Conservation (phyloP, 2,329 filamentous ascomycete genomes). For the Coccinonectria pachysandricola region DNA sequence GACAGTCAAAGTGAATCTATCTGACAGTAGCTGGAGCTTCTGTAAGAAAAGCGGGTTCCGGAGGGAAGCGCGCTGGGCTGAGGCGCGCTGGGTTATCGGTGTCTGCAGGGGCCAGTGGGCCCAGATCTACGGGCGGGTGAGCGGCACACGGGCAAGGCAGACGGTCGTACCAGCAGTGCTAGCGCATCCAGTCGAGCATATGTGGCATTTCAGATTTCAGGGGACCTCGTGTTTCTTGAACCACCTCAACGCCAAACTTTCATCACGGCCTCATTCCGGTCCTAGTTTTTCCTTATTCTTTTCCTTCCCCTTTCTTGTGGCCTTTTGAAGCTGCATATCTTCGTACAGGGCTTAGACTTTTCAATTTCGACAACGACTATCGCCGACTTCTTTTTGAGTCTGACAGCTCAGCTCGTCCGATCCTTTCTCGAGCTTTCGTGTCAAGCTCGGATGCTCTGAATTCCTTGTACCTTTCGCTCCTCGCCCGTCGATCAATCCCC, state of each 20-base stretch:
- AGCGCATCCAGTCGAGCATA: conserved; percentile 18
- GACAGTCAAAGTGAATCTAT: too few relatives aligned
- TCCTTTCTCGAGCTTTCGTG: conserved; percentile 18
- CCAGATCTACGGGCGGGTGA: conserved; percentile 1
- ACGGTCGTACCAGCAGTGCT: conserved; percentile 1
- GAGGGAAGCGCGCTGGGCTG: too few relatives aligned
- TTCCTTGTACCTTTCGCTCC: conserved; percentile 8
- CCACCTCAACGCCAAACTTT: conserved; percentile 12
- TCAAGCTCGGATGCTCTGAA: conserved; percentile 11
- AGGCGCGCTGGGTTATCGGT: too few relatives aligned
- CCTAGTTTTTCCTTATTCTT: too few relatives aligned
- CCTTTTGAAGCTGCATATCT: too few relatives aligned
- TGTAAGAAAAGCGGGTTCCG: too few relatives aligned
- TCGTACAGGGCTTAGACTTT: too few relatives aligned
- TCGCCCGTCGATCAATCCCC: conserved; percentile 4
- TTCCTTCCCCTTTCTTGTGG: conserved; percentile 13
- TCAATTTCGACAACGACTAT: too few relatives aligned
- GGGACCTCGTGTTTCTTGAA: conserved; percentile 18
- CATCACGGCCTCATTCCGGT: too few relatives aligned
- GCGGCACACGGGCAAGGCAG: conserved; percentile 1
- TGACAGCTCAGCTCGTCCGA: conserved; percentile 28
- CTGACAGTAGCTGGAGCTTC: too few relatives aligned
- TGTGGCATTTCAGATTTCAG: conserved; percentile 24
- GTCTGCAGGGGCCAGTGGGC: conserved; percentile 1
- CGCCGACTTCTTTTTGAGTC: conserved; percentile 24